Conservation (phyloP, 495 filamentous ascomycete species). For the Parathielavia appendiculata region DNA sequence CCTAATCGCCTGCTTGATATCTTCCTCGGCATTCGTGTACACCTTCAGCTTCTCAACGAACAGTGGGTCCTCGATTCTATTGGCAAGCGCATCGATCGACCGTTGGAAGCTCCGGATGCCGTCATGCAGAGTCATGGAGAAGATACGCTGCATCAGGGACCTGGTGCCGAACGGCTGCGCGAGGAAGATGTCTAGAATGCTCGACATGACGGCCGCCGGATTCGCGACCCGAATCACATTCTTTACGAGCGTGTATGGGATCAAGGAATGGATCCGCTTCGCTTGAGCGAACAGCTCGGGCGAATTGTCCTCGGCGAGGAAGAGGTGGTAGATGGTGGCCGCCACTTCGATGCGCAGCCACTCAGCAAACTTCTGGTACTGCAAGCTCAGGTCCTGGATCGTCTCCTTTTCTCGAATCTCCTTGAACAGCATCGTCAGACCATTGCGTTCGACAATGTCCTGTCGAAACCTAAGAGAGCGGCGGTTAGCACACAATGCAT, state of each 20-base stretch:
- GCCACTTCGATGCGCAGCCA: slow-evolving; percentile 97
- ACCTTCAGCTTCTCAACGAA: slow-evolving; percentile 77
- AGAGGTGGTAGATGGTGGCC: slow-evolving; percentile 93
- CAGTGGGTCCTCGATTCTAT: slow-evolving; percentile 70
- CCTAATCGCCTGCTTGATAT: slow-evolving; percentile 66
- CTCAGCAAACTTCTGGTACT: slow-evolving; percentile 97
- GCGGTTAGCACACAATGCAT: not conserved
- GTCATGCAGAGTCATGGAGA: slow-evolving; percentile 85
- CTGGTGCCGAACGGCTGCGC: slow-evolving; percentile 89
- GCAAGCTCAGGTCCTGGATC: slow-evolving; percentile 80
- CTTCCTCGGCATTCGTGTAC: slow-evolving; percentile 69
- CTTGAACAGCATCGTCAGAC: slow-evolving; percentile 84
- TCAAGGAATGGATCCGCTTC: slow-evolving; percentile 85
- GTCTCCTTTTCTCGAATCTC: slow-evolving; percentile 85
- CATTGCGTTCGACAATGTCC: slow-evolving; percentile 61
- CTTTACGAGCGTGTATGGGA: slow-evolving; percentile 89
- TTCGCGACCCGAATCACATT: slow-evolving; percentile 96
- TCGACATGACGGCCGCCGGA: slow-evolving; percentile 90
- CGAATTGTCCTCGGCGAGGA: slow-evolving; percentile 96
- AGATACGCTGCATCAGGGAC: slow-evolving; percentile 87
- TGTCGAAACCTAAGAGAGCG: slow-evolving; percentile 44
- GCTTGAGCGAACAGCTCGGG: slow-evolving; percentile 91
- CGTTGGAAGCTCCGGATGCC: slow-evolving; percentile 80
- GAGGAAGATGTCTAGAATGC: slow-evolving; percentile 87
- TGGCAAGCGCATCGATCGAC: slow-evolving; percentile 68